phyloP scores from a whole-genome alignment of 768 basidiomycete species.

The Terana coerulea region DNA sequence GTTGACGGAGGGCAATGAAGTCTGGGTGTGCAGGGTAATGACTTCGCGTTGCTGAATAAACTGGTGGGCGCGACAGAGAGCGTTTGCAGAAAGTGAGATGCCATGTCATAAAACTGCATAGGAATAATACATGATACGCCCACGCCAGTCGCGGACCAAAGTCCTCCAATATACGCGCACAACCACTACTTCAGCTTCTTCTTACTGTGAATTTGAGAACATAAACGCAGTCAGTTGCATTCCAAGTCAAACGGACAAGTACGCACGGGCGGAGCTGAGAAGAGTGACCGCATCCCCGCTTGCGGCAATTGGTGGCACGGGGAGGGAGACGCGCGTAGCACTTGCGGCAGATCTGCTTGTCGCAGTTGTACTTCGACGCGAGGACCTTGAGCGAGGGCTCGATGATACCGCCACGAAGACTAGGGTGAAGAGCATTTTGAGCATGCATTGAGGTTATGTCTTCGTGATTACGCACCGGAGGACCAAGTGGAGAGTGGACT shows the following conservation, averaged over 20 bases:
- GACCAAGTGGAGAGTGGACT: constrained; percentile 96
- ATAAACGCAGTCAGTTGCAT: neutral
- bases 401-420: constrained; percentile 97
- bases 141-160: neutral
- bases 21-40: too few relatives aligned
- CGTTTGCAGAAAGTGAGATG: constrained; percentile 12
- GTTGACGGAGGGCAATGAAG: too few relatives aligned
- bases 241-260: constrained; percentile 1
- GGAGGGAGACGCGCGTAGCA: constrained; percentile 99
- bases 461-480: constrained; percentile 64
- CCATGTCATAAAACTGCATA: constrained; percentile 12
- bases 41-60: too few relatives aligned
- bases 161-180: constrained; percentile 19
- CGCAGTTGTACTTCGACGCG: constrained; percentile 97
- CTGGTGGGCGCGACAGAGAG: too few relatives aligned
- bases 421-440: constrained; percentile 23
- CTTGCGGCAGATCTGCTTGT: constrained; percentile 99
- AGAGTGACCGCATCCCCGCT: constrained; percentile 88
- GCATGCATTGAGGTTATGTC: neutral
- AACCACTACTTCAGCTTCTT: constrained; percentile 89
- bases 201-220: constrained; percentile 68
- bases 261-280: constrained; percentile 89
- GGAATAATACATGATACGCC: constrained; percentile 9
- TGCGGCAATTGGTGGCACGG: constrained; percentile 99
- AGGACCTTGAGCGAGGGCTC: constrained; percentile 98